Conservation (phyloP, 805 yeast genomes). For the Yamadazyma takamatsuzukensis region DNA sequence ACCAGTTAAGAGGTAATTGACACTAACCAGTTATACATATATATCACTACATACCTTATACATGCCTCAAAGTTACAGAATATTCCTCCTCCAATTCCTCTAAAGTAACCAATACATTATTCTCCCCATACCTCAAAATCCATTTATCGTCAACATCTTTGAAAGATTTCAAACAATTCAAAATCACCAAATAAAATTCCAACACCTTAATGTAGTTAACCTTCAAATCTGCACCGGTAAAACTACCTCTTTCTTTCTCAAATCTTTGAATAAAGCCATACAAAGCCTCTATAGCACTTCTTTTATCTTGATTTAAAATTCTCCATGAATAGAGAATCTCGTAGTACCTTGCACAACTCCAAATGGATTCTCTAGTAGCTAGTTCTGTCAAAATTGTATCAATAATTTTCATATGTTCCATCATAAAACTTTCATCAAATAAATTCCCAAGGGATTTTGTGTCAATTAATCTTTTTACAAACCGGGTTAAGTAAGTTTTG, state of each 20-base stretch:
- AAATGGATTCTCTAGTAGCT: constrained; percentile 27
- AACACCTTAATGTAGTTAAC: constrained; percentile 36
- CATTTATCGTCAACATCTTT: constrained; percentile 33
- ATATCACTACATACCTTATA: too few species aligned
- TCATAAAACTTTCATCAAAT: constrained; percentile 20
- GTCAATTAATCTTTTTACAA: constrained; percentile 23
- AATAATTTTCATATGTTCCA: constrained; percentile 24
- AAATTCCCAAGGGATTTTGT: constrained; percentile 18
- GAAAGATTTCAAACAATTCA: constrained; percentile 35
- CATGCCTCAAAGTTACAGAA: too few species aligned
- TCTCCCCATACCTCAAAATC: constrained; percentile 23
- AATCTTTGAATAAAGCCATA: constrained; percentile 36
- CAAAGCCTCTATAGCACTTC: constrained; percentile 38
- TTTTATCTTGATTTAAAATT: constrained; percentile 26
- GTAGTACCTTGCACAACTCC: constrained; percentile 29
- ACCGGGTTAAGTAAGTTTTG: constrained; percentile 14
- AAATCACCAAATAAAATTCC: constrained; percentile 39
- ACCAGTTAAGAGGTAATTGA: too few species aligned
- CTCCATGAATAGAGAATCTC: constrained; percentile 42
- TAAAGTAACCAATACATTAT: constrained; percentile 18
- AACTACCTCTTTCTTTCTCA: constrained; percentile 18
- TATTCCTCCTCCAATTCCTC: constrained; percentile 31
- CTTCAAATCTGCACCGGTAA: constrained; percentile 20
- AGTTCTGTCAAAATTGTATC: constrained; percentile 30
- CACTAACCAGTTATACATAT: too few species aligned